These are phyloP conservation scores for Tetraselmis chui DNA, from an alignment of 139 green algal genomes.

Conservation along the genomic window DNA sequence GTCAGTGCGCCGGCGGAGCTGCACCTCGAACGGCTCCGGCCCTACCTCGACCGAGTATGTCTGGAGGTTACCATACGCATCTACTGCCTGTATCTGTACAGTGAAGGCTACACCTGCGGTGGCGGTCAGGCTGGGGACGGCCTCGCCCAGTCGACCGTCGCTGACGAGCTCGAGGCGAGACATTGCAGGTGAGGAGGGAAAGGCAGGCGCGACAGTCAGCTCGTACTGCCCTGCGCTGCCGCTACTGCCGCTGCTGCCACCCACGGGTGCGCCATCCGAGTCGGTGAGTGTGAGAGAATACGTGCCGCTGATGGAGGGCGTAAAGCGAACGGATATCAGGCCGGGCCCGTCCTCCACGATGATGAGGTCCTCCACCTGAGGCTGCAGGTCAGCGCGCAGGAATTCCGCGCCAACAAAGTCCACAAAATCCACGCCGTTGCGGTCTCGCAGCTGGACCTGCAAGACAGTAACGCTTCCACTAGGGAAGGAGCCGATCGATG, in stretches of 20 bases:
- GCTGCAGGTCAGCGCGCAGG: not conserved
- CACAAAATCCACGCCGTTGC: not conserved
- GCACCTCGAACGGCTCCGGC: not conserved
- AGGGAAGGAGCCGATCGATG: not conserved
- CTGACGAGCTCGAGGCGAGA: not conserved
- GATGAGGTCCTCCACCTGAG: not conserved
- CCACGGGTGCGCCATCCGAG: not conserved
- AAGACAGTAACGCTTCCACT: not conserved
- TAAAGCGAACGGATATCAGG: not conserved
- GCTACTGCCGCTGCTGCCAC: not conserved
- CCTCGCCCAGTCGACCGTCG: not conserved
- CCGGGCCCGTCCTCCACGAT: not conserved
- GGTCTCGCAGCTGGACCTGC: not conserved
- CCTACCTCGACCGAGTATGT: not conserved
- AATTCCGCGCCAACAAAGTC: not conserved
- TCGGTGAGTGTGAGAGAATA: not conserved
- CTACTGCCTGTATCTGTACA: not conserved
- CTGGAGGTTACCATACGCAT: constrained; percentile 10
- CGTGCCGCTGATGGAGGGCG: not conserved
- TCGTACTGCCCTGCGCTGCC: not conserved
- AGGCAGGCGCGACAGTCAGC: not conserved
- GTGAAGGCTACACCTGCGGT: constrained; percentile 5
- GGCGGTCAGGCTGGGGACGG: not conserved
- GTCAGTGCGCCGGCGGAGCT: not conserved
- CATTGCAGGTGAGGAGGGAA: not conserved